Base-by-base conservation (phyloP, 306 rosid species). In the Vigna radiata region DNA sequence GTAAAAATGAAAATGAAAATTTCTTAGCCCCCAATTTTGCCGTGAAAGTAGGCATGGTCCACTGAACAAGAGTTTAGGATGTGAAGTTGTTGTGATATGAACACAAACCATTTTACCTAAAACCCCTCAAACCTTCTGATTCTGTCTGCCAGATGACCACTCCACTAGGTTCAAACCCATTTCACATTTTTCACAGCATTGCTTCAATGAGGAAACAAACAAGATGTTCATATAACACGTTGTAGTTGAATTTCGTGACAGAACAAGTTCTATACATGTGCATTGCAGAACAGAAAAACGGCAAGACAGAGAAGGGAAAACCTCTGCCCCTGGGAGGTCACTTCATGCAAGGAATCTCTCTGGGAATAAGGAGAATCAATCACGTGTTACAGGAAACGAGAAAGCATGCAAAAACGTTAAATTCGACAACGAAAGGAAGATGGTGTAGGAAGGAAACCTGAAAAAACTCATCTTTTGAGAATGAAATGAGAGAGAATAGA, bases 21-120 rank as follows among this genome's bases (percentile, higher is more conserved):
- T 56, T 37, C 37, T 43, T 27, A 73, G 49, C 84, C 95, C 75
- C 86, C 83, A 82, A 77, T 90, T 83, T 76, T 78, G 97, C 97
- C 97, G 90, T 78, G 89, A 92, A 76, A 81, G 63, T 60, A 72
- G 95, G 95, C 76, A 79, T 17, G 17, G 31, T 46, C 70, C 61
- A 37, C 15, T 62, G 62, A 83, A 62, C 66, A 44, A 64, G 48
- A 61, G 78, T 16, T 12, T 69, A 41, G 74, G 75, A 72, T 64
- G 86, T 66, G 84, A 74, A 84, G 79, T 43, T 74, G 81, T 72
- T 75, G 72, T 77, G 70, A 77, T 21, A 81, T 76, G 71, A 39
- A 74, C n/a, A 43, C 36, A 58, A 16, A 18, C 16, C n/a, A 2
- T 14, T 31, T 75, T n/a, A 70, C 73, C 70, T 44, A 76, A 74